phyloP scores from a whole-genome alignment of 306 rosid species.

The Quercus ilex region DNA sequence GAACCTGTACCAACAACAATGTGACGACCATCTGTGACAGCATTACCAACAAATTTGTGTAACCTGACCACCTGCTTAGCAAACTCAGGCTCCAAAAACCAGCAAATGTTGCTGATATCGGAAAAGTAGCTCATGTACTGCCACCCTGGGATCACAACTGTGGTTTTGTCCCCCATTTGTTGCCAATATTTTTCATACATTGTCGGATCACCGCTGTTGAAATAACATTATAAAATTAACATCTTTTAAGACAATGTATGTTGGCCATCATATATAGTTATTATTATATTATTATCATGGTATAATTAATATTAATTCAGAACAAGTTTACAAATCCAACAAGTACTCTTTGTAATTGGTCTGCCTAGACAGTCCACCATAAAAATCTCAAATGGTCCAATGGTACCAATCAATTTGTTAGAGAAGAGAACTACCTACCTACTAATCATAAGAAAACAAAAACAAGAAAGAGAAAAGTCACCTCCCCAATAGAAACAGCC shows the following conservation, averaged over 20 bases:
- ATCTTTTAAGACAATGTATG: slow-evolving; percentile 1
- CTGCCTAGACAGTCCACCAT: background rate
- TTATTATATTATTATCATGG: background rate
- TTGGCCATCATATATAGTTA: background rate
- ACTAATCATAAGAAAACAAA: background rate
- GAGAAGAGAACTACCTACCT: background rate
- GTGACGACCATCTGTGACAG: slow-evolving; percentile 62
- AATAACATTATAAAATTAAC: slow-evolving; percentile 1
- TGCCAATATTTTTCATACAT: slow-evolving; percentile 74
- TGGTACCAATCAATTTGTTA: too few relatives aligned
- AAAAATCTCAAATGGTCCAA: too few relatives aligned
- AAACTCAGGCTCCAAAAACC: slow-evolving; percentile 81
- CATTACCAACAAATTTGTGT: slow-evolving; percentile 76
- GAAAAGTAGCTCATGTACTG: slow-evolving; percentile 80
- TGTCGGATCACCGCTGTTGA: slow-evolving; percentile 84
- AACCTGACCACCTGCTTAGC: slow-evolving; percentile 57
- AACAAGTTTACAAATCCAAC: background rate
- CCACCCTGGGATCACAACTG: slow-evolving; percentile 73
- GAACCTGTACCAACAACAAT: slow-evolving; percentile 94
- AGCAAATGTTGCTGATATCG: slow-evolving; percentile 51
- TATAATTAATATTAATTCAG: background rate
- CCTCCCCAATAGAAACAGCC: background rate
- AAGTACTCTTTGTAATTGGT: background rate
- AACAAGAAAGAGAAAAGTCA: background rate
- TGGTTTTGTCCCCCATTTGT: slow-evolving; percentile 55